A percentile compares a stretch with the other conserved stretches of the same genome.
Conservation (phyloP, 345 rosid species). For the Nephelium lappaceum region DNA sequence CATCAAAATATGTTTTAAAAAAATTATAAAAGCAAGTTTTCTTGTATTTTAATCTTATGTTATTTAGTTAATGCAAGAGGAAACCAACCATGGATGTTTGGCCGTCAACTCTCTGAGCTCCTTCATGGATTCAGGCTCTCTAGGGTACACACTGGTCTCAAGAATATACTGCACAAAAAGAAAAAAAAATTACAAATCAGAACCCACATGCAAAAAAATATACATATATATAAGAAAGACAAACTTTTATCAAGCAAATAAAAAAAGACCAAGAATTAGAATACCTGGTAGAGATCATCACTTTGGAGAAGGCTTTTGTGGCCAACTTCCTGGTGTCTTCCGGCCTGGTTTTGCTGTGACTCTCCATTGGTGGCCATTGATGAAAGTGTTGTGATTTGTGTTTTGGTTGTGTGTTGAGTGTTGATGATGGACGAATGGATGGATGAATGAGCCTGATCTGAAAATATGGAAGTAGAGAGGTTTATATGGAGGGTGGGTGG, state of each 20-base stretch:
- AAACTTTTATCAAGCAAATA: not conserved
- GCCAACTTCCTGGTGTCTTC: slow-evolving; percentile 89
- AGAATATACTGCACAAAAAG: slow-evolving; percentile 64
- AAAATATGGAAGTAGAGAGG: not conserved
- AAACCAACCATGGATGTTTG: slow-evolving; percentile 85
- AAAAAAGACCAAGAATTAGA: not conserved
- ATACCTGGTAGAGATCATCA: slow-evolving; percentile 93
- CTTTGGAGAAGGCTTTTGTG: slow-evolving; percentile 95
- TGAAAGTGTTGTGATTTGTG: not conserved
- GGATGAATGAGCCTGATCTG: slow-evolving; percentile 6
- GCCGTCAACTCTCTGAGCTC: slow-evolving; percentile 94
- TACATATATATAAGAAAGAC: too few species aligned
- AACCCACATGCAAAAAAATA: not conserved
- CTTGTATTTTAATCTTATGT: too few species aligned
- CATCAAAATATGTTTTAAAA: not conserved
- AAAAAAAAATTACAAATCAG: too few species aligned
- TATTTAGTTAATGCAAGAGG: not conserved
- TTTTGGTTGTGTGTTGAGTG: not conserved
- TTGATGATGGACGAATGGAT: not conserved
- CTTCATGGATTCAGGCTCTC: slow-evolving; percentile 95
- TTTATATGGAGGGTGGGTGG: slow-evolving; percentile 18
- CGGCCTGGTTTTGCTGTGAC: slow-evolving; percentile 53
- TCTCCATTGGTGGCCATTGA: slow-evolving; percentile 58
- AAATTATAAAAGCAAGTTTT: not conserved
- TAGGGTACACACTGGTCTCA: slow-evolving; percentile 98